Conservation (phyloP, 2,329 filamentous ascomycete species). For the Clarireedia sp. region DNA sequence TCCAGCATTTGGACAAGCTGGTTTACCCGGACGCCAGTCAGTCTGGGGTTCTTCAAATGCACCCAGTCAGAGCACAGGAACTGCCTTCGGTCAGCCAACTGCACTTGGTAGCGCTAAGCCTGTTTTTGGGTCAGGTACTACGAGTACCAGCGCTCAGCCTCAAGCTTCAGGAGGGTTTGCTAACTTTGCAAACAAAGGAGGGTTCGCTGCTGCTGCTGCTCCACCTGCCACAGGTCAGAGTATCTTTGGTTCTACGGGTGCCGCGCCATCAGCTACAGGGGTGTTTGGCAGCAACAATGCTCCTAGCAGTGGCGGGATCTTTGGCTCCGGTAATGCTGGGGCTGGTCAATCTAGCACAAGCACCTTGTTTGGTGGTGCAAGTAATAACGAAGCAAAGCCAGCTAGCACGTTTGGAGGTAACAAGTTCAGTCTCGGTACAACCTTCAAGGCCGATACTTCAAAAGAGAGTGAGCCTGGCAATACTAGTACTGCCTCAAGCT, state of each 20-base stretch:
- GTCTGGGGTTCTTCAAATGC: conserved; percentile 41
- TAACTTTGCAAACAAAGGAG: conserved; percentile 45
- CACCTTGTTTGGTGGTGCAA: conserved; percentile 30
- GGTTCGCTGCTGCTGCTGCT: conserved; percentile 39
- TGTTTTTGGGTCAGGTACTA: conserved; percentile 28
- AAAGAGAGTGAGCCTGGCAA: conserved; percentile 51
- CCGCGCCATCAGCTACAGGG: conserved; percentile 12
- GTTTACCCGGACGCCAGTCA: conserved; percentile 40
- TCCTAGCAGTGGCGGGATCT: conserved; percentile 27
- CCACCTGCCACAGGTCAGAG: conserved; percentile 29
- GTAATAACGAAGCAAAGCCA: conserved; percentile 30
- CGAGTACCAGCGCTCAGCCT: conserved; percentile 22
- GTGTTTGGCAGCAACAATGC: conserved; percentile 9
- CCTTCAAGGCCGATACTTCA: conserved; percentile 38
- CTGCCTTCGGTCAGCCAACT: conserved; percentile 47
- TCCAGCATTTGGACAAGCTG: conserved; percentile 29
- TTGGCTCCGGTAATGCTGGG: conserved; percentile 20
- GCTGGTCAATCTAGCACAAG: conserved; percentile 2
- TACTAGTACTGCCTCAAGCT: conserved; percentile 34
- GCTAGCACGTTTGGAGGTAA: conserved; percentile 13
- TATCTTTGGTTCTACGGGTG: conserved; percentile 24
- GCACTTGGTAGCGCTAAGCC: conserved; percentile 36
- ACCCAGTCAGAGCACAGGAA: conserved; percentile 24
- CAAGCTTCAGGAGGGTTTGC: conserved; percentile 42
- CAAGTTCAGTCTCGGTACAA: conserved; percentile 27